phyloP scores from a whole-genome alignment of 2,329 filamentous ascomycete genomes.

The Claviceps sorghi region DNA sequence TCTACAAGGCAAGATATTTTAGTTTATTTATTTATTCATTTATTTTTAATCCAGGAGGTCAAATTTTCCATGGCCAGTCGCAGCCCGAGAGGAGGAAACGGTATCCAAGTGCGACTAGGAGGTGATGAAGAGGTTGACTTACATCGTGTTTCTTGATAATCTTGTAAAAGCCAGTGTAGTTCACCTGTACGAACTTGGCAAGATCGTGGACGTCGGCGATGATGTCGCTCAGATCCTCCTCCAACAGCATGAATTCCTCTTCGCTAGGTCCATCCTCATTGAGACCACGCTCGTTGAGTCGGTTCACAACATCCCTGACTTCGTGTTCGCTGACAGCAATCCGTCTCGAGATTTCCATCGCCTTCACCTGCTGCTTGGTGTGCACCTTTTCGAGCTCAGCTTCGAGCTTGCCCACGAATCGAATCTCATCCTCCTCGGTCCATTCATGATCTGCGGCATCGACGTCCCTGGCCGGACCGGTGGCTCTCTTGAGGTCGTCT shows the following conservation, averaged over 20 bases:
- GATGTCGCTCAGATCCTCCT: conserved; percentile 91
- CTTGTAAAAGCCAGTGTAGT: conserved; percentile 98
- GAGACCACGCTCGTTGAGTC: conserved; percentile 49
- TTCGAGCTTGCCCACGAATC: conserved; percentile 77
- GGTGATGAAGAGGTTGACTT: conserved; percentile 17
- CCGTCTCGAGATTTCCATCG: conserved; percentile 82
- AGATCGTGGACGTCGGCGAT: conserved; percentile 97
- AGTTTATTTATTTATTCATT: background rate
- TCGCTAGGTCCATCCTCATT: conserved; percentile 53
- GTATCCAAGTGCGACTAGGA: too few relatives aligned
- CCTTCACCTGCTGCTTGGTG: conserved; percentile 93
- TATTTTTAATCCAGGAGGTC: too few relatives aligned
- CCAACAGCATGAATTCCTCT: conserved; percentile 85
- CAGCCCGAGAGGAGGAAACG: too few relatives aligned
- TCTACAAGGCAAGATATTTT: conserved; percentile 33
- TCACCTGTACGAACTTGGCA: conserved; percentile 94
- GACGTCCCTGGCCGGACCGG: conserved; percentile 31
- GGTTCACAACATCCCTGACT: conserved; percentile 72
- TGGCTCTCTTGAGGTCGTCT: conserved; percentile 63
- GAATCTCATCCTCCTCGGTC: conserved; percentile 82
- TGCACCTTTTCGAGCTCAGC: conserved; percentile 93
- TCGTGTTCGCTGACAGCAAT: conserved; percentile 82
- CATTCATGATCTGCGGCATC: conserved; percentile 45
- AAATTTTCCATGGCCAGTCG: background rate
- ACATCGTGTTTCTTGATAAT: conserved; percentile 99